phyloP scores from a whole-genome alignment of 2,329 filamentous ascomycete species.

The Bipolaris cookei region DNA sequence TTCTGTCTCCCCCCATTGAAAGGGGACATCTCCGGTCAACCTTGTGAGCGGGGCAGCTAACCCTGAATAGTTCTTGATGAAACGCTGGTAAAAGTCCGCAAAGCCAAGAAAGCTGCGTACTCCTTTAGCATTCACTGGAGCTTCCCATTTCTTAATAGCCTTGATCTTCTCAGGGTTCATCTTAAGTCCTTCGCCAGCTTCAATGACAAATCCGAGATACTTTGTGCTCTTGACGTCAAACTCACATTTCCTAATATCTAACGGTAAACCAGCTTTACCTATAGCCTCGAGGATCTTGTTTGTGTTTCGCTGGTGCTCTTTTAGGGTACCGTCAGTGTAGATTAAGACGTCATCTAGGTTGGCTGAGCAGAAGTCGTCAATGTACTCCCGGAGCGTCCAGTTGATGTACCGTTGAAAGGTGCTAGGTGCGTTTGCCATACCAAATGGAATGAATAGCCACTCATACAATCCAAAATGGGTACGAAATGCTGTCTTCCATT shows the following conservation, averaged over 20 bases:
- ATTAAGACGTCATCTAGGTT: slow-evolving; percentile 37
- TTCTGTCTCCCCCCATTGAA: neutral
- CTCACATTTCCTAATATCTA: slow-evolving; percentile 15
- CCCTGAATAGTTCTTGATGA: slow-evolving; percentile 28
- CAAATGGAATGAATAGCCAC: slow-evolving; percentile 40
- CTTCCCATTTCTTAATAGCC: slow-evolving; percentile 28
- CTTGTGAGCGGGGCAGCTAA: slow-evolving; percentile 11
- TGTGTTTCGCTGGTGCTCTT: slow-evolving; percentile 5
- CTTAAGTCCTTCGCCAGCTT: neutral
- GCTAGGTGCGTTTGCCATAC: slow-evolving; percentile 20
- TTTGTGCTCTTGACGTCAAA: slow-evolving; percentile 8
- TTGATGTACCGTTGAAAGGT: slow-evolving; percentile 34
- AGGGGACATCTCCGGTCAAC: neutral
- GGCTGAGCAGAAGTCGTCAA: slow-evolving; percentile 29
- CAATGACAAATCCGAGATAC: slow-evolving; percentile 12
- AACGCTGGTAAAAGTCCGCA: slow-evolving; percentile 43
- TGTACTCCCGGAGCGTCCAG: slow-evolving; percentile 18
- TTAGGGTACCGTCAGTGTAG: slow-evolving; percentile 10
- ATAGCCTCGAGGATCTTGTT: neutral
- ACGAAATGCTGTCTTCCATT: slow-evolving; percentile 46
- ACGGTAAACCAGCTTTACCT: neutral
- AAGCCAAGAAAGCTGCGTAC: slow-evolving; percentile 42
- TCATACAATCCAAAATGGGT: slow-evolving; percentile 45
- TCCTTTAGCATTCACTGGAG: slow-evolving; percentile 22
- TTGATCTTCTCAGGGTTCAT: slow-evolving; percentile 18